Conservation (phyloP, 192 early-diverging fungal species). For the Phycomyces blakesleeanus region DNA sequence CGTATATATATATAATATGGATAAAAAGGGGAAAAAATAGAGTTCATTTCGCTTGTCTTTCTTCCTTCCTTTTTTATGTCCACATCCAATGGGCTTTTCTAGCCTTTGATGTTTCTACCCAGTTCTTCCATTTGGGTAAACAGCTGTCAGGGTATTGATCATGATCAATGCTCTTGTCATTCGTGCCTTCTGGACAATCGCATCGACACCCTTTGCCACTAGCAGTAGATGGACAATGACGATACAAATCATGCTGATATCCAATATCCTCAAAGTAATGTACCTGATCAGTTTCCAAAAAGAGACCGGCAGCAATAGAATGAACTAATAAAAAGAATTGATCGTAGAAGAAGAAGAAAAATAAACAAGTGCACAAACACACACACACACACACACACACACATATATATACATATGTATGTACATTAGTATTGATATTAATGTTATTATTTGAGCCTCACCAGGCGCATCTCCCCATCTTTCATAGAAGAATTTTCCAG, state of each 20-base stretch:
- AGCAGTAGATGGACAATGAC: slow-evolving; percentile 58
- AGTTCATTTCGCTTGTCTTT: no score
- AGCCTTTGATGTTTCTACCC: slow-evolving; percentile 28
- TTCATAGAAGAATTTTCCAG: slow-evolving; percentile 74
- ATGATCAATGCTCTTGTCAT: slow-evolving; percentile 31
- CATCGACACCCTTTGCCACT: slow-evolving; percentile 30
- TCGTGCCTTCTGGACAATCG: slow-evolving; percentile 30
- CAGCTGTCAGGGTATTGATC: slow-evolving; percentile 32
- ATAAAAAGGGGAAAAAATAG: no score
- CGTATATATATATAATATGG: no score
- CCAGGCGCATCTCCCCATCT: slow-evolving; percentile 79
- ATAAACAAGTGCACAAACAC: no score
- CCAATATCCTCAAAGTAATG: slow-evolving; percentile 77
- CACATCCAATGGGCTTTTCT: slow-evolving; percentile 14
- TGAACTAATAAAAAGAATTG: no score
- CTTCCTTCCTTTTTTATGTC: background rate
- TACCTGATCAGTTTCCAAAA: slow-evolving; percentile 57
- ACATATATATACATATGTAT: background rate
- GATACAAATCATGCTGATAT: slow-evolving; percentile 60
- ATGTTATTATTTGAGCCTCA: background rate
- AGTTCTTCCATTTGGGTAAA: slow-evolving; percentile 31
- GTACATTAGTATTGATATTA: background rate
- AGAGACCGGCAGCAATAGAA: slow-evolving; percentile 59
- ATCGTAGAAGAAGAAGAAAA: no score
- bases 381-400: no score